phyloP scores from a whole-genome alignment of 192 early-diverging fungal genomes.

The Linnemannia schmuckeri region DNA sequence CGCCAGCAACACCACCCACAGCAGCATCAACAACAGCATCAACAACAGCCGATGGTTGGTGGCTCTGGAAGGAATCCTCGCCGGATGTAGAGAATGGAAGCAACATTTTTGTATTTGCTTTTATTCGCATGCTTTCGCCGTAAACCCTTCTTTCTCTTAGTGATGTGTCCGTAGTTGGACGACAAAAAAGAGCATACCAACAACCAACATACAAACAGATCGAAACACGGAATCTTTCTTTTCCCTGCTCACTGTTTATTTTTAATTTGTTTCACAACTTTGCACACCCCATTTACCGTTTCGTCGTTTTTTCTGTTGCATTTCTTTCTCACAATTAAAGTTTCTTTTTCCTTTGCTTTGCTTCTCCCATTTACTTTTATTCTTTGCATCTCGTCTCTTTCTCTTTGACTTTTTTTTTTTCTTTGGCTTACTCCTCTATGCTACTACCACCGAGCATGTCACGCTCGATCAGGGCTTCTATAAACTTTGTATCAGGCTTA shows the following conservation, averaged over 20 bases:
- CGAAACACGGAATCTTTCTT: not conserved
- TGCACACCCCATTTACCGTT: not conserved
- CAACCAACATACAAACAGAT: not conserved
- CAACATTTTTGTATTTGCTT: not conserved
- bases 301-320: conserved; percentile 1
- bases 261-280: not conserved
- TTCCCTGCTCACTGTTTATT: not conserved
- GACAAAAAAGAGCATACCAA: not conserved
- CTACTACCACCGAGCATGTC: conserved; percentile 66
- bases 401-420: not conserved
- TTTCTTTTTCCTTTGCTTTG: not conserved
- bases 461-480: conserved; percentile 78
- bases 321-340: not conserved
- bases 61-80: conserved; percentile 9
- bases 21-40: conserved; percentile 28
- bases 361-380: conserved; percentile 1
- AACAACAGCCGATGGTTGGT: conserved; percentile 23
- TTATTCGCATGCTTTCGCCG: not conserved
- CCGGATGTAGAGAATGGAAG: conserved; percentile 18
- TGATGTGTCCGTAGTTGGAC: too few species aligned
- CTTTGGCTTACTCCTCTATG: conserved; percentile 21
- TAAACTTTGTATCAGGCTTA: conserved; percentile 80
- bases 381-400: not conserved
- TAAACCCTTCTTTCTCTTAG: too few species aligned
- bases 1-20: conserved; percentile 25